Evolutionary conservation across 768 basidiomycete genomes (phyloP).

Genomic region (Hypholoma sublateritium): DNA sequence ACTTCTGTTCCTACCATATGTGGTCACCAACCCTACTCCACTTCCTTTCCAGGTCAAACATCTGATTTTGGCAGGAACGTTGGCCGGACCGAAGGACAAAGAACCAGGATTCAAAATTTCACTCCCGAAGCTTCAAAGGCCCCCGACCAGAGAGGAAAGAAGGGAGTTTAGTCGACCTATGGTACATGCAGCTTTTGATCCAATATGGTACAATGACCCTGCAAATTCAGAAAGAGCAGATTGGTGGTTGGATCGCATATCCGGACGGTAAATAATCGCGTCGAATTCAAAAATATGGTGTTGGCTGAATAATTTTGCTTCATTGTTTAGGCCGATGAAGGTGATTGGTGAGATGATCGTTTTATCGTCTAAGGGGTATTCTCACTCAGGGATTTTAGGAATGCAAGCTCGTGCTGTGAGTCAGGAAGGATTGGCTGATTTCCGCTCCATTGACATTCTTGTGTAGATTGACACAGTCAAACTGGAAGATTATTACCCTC

Average conservation of each 20-base stretch:
- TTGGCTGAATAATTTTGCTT: background rate
- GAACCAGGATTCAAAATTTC: background rate
- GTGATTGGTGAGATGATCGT: background rate
- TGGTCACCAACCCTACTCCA: background rate
- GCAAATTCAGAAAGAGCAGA: background rate
- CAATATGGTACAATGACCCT: background rate
- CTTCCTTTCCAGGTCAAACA: slow-evolving; percentile 1
- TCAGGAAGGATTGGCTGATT: background rate
- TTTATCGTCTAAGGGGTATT: background rate
- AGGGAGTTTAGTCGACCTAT: background rate
- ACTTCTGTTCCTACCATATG: background rate
- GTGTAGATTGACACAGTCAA: background rate
- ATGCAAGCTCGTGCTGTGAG: slow-evolving; percentile 1
- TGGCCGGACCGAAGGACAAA: slow-evolving; percentile 2
- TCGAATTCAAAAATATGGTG: too few relatives aligned
- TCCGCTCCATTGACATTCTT: background rate
- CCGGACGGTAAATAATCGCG: background rate
- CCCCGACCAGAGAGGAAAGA: background rate
- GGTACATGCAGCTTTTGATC: background rate
- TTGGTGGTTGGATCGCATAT: background rate
- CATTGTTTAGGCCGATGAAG: background rate
- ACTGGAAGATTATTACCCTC: slow-evolving; percentile 10
- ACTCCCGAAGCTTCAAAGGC: background rate
- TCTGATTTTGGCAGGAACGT: background rate
- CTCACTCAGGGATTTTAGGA: background rate